phyloP scores from a whole-genome alignment of 257 asterid species.

The Nicotiana sylvestris region DNA sequence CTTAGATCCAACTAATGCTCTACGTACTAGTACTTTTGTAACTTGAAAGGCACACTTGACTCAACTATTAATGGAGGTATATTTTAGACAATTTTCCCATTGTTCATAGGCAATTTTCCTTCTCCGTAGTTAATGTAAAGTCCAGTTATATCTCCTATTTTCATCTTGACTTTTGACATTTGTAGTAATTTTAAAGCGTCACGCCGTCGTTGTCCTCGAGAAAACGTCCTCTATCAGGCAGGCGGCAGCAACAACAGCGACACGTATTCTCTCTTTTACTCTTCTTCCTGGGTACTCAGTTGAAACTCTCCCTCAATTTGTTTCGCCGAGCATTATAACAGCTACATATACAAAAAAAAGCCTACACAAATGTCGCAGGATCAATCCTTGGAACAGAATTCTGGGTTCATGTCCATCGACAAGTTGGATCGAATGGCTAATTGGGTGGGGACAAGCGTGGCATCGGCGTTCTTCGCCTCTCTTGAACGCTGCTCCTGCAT shows the following conservation, averaged over 20 bases:
- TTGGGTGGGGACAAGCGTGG: constrained; percentile 27
- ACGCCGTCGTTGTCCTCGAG: background rate
- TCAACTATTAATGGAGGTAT: too few relatives aligned
- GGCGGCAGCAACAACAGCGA: background rate
- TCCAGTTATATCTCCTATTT: too few relatives aligned
- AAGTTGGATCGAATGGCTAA: constrained; percentile 30
- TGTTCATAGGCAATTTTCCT: too few relatives aligned
- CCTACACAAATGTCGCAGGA: constrained; percentile 1
- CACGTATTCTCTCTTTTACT: background rate
- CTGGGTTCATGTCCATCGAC: constrained; percentile 18
- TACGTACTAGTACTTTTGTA: too few relatives aligned
- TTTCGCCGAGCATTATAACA: background rate
- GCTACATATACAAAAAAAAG: background rate
- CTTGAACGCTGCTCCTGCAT: constrained; percentile 34
- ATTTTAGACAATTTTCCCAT: too few relatives aligned
- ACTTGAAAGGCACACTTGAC: too few relatives aligned
- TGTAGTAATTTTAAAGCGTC: too few relatives aligned
- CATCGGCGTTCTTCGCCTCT: constrained; percentile 26
- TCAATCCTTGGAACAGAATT: constrained; percentile 7
- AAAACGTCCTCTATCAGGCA: background rate
- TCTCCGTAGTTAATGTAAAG: too few relatives aligned
- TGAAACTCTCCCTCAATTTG: background rate
- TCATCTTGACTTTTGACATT: too few relatives aligned
- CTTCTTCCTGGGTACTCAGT: background rate
- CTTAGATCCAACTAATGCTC: too few relatives aligned